A percentile compares a stretch with the other conserved stretches of the same genome.
These are phyloP conservation scores for Phylloporus scabripes DNA, from an alignment of 768 basidiomycete genomes.

Conservation along the genomic window DNA sequence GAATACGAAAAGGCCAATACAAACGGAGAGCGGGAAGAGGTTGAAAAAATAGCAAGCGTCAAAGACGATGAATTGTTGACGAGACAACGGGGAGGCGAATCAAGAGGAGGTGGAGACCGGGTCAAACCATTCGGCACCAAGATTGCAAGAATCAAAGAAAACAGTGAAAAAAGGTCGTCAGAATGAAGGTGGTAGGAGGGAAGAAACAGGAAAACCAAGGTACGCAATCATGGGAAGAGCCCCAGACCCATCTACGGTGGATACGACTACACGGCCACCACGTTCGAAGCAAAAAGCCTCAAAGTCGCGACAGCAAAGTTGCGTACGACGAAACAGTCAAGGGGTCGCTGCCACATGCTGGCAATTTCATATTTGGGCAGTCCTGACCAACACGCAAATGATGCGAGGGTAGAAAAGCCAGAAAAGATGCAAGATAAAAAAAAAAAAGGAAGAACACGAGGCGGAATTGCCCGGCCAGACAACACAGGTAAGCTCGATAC, in stretches of 20 bases:
- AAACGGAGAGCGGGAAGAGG: not conserved
- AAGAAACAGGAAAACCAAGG: not conserved
- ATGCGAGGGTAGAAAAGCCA: not conserved
- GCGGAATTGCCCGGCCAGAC: too few species aligned
- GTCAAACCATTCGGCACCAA: slow-evolving; percentile 7
- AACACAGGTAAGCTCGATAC: too few species aligned
- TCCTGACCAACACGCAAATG: not conserved
- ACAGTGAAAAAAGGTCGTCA: not conserved
- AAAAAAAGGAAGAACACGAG: too few species aligned
- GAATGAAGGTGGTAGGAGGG: not conserved
- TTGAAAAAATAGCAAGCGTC: slow-evolving; percentile 2
- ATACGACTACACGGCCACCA: not conserved
- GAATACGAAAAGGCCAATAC: not conserved
- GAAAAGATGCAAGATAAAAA: not conserved
- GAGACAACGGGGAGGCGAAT: not conserved
- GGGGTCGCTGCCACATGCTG: not conserved
- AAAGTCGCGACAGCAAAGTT: not conserved
- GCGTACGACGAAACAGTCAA: not conserved
- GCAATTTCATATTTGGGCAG: not conserved
- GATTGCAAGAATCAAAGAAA: not conserved
- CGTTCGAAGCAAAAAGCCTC: slow-evolving; percentile 9
- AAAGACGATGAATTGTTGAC: slow-evolving; percentile 4
- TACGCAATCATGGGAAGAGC: not conserved
- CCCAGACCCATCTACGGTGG: not conserved
- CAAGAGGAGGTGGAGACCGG: not conserved